Conservation (phyloP, 768 basidiomycete genomes). For the Lactifluus echinatus region DNA sequence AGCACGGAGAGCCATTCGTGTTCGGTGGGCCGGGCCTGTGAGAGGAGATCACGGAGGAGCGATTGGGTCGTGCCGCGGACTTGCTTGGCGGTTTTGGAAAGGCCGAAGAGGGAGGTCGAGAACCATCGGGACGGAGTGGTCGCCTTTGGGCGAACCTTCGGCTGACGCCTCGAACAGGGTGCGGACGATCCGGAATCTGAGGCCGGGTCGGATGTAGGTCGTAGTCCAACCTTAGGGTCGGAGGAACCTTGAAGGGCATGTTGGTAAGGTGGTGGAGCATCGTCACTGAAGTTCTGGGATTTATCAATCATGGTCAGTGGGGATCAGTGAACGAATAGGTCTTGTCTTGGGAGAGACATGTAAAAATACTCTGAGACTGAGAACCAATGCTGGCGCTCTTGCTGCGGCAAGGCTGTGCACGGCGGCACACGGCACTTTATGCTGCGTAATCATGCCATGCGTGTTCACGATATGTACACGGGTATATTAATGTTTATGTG, state of each 20-base stretch:
- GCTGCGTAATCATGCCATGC: neutral
- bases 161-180: neutral
- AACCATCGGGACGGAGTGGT: slow-evolving; percentile 8
- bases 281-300: slow-evolving; percentile 1
- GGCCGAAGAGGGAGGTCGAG: slow-evolving; percentile 16
- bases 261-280: slow-evolving; percentile 17
- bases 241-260: slow-evolving; percentile 1
- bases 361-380: neutral
- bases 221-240: neutral
- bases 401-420: neutral
- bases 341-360: too few species aligned
- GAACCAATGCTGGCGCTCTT: neutral
- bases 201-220: neutral
- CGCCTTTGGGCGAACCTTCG: neutral
- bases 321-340: neutral
- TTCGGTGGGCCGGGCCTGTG: slow-evolving; percentile 26
- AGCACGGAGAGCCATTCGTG: slow-evolving; percentile 36
- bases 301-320: slow-evolving; percentile 16
- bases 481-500: neutral
- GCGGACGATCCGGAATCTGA: neutral
- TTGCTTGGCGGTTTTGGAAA: slow-evolving; percentile 19
- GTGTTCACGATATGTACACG: neutral
- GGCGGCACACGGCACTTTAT: neutral
- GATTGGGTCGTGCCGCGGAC: slow-evolving; percentile 16
- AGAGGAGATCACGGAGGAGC: slow-evolving; percentile 31